These are phyloP conservation scores for Aristolochia californica DNA, from an alignment of 164 flowering plant genomes.

Conservation along the genomic window DNA sequence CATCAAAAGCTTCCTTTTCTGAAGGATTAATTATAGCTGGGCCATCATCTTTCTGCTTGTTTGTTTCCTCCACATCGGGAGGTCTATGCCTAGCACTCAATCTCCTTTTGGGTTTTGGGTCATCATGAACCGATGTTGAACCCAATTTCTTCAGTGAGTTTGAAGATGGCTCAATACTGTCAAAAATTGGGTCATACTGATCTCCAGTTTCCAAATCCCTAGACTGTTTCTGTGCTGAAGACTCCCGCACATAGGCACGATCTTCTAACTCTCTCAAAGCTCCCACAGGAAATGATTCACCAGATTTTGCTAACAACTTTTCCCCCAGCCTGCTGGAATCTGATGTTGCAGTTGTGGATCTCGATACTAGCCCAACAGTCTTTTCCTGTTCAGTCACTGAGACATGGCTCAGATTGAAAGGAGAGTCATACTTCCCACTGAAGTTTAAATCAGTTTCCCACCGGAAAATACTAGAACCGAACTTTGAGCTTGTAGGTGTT, in stretches of 20 bases:
- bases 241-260: background rate
- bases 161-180: slow-evolving; percentile 66
- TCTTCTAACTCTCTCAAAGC: slow-evolving; percentile 1
- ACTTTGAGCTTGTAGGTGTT: slow-evolving; percentile 32
- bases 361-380: slow-evolving; percentile 19
- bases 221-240: slow-evolving; percentile 2
- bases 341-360: slow-evolving; percentile 22
- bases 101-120: slow-evolving; percentile 23
- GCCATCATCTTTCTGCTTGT: slow-evolving; percentile 28
- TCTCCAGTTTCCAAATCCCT: slow-evolving; percentile 21
- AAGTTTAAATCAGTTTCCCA: slow-evolving; percentile 23
- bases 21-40: slow-evolving; percentile 23
- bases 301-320: slow-evolving; percentile 16
- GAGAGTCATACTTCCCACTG: slow-evolving; percentile 15
- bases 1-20: slow-evolving; percentile 75
- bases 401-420: slow-evolving; percentile 21
- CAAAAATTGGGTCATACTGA: slow-evolving; percentile 84
- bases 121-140: slow-evolving; percentile 13
- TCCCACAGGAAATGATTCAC: slow-evolving; percentile 6
- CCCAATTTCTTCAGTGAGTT: slow-evolving; percentile 25
- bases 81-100: slow-evolving; percentile 27
- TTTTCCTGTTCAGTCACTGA: slow-evolving; percentile 16
- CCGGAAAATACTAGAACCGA: slow-evolving; percentile 24
- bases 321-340: slow-evolving; percentile 21
- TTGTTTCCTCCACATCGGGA: slow-evolving; percentile 37